phyloP scores from a whole-genome alignment of 1,139 yeast species.

The Diutina ranongensis region DNA sequence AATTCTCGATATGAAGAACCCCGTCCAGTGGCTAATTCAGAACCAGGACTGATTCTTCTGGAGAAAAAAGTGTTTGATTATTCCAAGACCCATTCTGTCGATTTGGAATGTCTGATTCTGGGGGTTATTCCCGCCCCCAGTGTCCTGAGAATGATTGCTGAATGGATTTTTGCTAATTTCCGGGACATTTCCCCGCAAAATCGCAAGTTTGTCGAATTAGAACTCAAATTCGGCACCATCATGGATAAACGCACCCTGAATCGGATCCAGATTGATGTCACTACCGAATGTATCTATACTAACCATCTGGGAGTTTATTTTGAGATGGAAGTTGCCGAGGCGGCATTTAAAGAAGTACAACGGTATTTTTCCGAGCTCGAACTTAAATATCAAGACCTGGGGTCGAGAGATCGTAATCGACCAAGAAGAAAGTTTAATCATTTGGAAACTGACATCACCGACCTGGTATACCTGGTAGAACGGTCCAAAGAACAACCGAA shows the following conservation, averaged over 20 bases:
- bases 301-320: conserved; percentile 49
- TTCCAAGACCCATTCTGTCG: conserved; percentile 25
- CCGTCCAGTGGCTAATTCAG: not conserved
- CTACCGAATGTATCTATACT: conserved; percentile 62
- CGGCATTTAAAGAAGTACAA: conserved; percentile 50
- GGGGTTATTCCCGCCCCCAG: conserved; percentile 77
- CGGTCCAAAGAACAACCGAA: conserved; percentile 44
- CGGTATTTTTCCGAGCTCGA: conserved; percentile 47
- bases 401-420: conserved; percentile 14
- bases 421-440: conserved; percentile 29
- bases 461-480: conserved; percentile 25
- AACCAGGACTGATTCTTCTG: conserved; percentile 7
- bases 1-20: conserved; percentile 9
- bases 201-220: conserved; percentile 61
- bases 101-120: conserved; percentile 48
- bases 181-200: conserved; percentile 49
- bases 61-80: conserved; percentile 26
- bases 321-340: conserved; percentile 60
- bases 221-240: conserved; percentile 70
- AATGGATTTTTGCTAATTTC: conserved; percentile 81
- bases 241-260: conserved; percentile 55
- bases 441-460: conserved; percentile 32
- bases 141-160: conserved; percentile 68
- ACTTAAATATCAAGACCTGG: conserved; percentile 31
- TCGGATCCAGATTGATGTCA: conserved; percentile 59